Conservation (phyloP, 2,329 filamentous ascomycete genomes). For the Leptographium flavum region DNA sequence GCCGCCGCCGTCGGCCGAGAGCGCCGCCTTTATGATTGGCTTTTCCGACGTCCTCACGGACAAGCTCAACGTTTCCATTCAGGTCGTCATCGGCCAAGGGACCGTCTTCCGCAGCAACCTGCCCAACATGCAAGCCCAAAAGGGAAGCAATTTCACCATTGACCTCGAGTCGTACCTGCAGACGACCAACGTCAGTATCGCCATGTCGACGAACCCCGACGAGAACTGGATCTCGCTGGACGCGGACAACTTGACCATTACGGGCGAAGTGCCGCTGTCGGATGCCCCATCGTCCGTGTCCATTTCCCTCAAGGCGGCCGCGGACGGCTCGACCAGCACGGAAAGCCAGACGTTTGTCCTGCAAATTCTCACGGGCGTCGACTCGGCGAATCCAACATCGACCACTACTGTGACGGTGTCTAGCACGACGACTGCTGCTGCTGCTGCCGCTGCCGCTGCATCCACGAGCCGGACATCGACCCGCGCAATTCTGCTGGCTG, state of each 20-base stretch:
- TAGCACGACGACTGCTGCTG: neutral
- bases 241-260: conserved; percentile 19
- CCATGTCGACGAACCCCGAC: conserved; percentile 21
- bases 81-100: conserved; percentile 16
- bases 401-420: conserved; percentile 2
- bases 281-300: conserved; percentile 14
- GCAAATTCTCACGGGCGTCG: conserved; percentile 18
- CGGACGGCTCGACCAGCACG: conserved; percentile 17
- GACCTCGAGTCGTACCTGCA: conserved; percentile 28
- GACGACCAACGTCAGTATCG: conserved; percentile 23
- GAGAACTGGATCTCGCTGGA: conserved; percentile 29
- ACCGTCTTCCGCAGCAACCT: conserved; percentile 25
- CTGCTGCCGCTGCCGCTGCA: neutral
- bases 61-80: conserved; percentile 40
- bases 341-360: conserved; percentile 25
- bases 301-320: conserved; percentile 18
- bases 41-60: conserved; percentile 47
- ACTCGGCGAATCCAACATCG: conserved; percentile 13
- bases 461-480: neutral
- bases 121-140: conserved; percentile 23
- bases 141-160: conserved; percentile 27
- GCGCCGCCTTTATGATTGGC: conserved; percentile 47
- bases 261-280: conserved; percentile 25
- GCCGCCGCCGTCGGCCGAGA: conserved; percentile 41
- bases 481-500: conserved; percentile 25